Evolutionary conservation across 306 rosid genomes (phyloP).

Genomic region (Cucumis melo): DNA sequence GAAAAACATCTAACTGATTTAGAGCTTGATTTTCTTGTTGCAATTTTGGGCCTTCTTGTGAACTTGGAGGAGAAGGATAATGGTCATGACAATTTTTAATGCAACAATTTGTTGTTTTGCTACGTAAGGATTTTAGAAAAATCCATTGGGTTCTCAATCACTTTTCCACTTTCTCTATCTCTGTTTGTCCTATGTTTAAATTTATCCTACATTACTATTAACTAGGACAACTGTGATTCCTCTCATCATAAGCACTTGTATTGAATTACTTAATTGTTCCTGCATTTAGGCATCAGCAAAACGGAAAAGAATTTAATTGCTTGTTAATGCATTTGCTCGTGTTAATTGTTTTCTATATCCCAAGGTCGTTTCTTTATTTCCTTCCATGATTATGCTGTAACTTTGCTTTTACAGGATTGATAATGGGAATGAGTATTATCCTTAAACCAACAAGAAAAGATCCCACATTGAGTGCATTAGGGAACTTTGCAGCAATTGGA

Average conservation of each 20-base stretch:
- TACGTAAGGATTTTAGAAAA: neutral
- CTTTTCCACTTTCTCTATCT: neutral
- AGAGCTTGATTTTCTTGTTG: slow-evolving; percentile 92
- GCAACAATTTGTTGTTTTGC: neutral
- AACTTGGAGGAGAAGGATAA: slow-evolving; percentile 94
- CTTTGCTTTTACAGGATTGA: no score
- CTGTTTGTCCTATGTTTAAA: neutral
- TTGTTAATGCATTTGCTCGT: neutral
- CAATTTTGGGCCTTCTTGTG: slow-evolving; percentile 91
- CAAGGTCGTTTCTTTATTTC: no score
- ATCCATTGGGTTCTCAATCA: neutral
- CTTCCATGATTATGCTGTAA: no score
- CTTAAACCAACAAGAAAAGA: no score
- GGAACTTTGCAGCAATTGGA: no score
- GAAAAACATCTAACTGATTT: slow-evolving; percentile 62
- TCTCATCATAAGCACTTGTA: neutral
- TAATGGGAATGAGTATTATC: no score
- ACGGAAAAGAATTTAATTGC: neutral
- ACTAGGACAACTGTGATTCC: neutral
- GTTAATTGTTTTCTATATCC: no score
- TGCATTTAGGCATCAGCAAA: neutral
- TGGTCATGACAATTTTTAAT: slow-evolving; percentile 27
- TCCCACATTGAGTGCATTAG: no score
- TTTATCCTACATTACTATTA: neutral
- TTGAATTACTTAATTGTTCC: neutral